Conservation (phyloP, 345 rosid species). For the Hibiscus tridactylites region DNA sequence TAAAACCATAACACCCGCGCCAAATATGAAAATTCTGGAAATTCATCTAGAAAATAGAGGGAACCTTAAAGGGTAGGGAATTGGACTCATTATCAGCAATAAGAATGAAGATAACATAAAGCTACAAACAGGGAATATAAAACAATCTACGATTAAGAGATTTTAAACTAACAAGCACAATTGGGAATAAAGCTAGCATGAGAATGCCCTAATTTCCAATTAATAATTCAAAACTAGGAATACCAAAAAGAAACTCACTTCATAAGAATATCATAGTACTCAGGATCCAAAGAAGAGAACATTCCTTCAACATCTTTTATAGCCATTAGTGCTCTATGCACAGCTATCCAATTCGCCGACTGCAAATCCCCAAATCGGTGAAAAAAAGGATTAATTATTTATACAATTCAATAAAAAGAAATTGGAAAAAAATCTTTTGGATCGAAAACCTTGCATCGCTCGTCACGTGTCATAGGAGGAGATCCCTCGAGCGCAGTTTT, state of each 20-base stretch:
- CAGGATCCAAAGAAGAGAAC: not conserved
- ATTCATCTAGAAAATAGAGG: not conserved
- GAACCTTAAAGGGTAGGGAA: not conserved
- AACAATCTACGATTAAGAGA: not conserved
- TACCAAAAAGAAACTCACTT: not conserved
- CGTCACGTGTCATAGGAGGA: not conserved
- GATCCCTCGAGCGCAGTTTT: not conserved
- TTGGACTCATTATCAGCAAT: not conserved
- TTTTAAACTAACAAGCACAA: not conserved
- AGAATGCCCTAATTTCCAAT: not conserved
- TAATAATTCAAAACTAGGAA: not conserved
- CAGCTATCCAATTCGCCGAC: not conserved
- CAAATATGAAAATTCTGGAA: not conserved
- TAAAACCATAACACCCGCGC: not conserved
- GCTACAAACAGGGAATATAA: not conserved
- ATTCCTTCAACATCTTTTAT: not conserved
- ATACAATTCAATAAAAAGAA: not conserved
- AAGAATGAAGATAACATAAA: not conserved
- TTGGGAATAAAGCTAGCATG: not conserved
- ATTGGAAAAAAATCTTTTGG: not conserved
- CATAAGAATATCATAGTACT: not conserved
- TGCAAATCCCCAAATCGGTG: not conserved
- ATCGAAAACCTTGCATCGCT: constrained; percentile 2
- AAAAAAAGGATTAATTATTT: not conserved
- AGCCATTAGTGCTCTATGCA: not conserved